Conservation (phyloP, 75 land plant genomes). For the Ceratopteris richardii region DNA sequence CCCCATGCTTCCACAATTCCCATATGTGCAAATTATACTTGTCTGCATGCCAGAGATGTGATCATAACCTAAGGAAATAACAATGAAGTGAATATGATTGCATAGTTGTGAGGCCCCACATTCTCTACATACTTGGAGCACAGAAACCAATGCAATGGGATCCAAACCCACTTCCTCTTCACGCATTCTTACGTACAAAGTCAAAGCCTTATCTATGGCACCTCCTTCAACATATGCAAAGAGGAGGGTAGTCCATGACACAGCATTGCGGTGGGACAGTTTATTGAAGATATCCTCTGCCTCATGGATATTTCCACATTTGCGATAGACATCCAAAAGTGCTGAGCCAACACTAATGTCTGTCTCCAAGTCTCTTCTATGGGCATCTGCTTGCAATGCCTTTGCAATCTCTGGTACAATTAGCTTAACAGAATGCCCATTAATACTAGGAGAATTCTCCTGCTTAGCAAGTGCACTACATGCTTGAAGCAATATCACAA, state of each 20-base stretch:
- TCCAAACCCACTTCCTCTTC: neutral
- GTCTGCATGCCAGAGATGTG: neutral
- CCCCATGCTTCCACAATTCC: conserved; percentile 4
- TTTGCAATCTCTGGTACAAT: neutral
- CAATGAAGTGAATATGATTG: neutral
- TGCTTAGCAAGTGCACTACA: neutral
- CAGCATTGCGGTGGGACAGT: conserved; percentile 4
- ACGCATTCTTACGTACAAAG: neutral
- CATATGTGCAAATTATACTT: neutral
- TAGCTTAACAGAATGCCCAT: neutral
- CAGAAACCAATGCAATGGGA: neutral
- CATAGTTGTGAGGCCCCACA: neutral
- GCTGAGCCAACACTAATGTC: conserved; percentile 2
- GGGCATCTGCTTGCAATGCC: conserved; percentile 1
- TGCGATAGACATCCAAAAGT: conserved; percentile 4
- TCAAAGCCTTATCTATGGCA: neutral
- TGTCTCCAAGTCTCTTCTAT: neutral
- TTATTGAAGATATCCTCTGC: neutral
- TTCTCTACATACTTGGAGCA: neutral
- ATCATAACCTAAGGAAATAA: neutral
- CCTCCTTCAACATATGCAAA: conserved; percentile 3
- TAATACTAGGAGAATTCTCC: neutral
- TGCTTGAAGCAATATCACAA: conserved; percentile 7
- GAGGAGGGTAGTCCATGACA: conserved; percentile 7
- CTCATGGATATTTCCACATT: neutral